Percentiles rank a stretch among this genome's conserved stretches.
phyloP scores from a whole-genome alignment of 2,329 filamentous ascomycete species.

The Boeremia exigua region DNA sequence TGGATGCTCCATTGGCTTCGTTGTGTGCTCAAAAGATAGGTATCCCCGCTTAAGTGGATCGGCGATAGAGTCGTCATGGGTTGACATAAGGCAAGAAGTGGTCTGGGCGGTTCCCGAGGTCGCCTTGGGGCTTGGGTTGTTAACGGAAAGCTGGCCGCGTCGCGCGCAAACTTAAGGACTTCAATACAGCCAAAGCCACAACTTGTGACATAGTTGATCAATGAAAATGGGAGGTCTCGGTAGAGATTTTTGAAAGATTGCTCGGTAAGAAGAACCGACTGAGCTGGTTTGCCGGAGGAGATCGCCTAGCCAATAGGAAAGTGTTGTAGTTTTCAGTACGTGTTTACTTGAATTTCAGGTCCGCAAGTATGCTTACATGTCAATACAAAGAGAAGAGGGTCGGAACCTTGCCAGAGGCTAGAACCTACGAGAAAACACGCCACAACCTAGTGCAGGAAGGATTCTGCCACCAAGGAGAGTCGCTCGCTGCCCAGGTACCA shows the following conservation, averaged over 20 bases:
- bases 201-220: slow-evolving; percentile 1
- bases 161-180: not conserved
- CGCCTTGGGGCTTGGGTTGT: not conserved
- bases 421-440: not conserved
- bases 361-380: not conserved
- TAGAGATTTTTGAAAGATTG: slow-evolving; percentile 9
- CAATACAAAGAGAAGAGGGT: not conserved
- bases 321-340: not conserved
- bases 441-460: not conserved
- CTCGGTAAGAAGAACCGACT: slow-evolving; percentile 18
- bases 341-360: not conserved
- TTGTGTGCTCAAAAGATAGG: not conserved
- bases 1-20: slow-evolving; percentile 24
- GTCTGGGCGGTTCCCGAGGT: not conserved
- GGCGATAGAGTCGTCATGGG: slow-evolving; percentile 10
- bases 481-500: not conserved
- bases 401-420: not conserved
- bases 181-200: not conserved
- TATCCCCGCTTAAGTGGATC: slow-evolving; percentile 14
- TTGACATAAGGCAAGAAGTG: not conserved
- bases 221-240: slow-evolving; percentile 8
- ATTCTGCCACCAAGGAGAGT: not conserved
- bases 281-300: slow-evolving; percentile 7
- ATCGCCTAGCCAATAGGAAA: slow-evolving; percentile 19
- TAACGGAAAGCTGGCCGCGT: not conserved